phyloP scores from a whole-genome alignment of 371 early-diverging fungal species.

The Mucor sp. region DNA sequence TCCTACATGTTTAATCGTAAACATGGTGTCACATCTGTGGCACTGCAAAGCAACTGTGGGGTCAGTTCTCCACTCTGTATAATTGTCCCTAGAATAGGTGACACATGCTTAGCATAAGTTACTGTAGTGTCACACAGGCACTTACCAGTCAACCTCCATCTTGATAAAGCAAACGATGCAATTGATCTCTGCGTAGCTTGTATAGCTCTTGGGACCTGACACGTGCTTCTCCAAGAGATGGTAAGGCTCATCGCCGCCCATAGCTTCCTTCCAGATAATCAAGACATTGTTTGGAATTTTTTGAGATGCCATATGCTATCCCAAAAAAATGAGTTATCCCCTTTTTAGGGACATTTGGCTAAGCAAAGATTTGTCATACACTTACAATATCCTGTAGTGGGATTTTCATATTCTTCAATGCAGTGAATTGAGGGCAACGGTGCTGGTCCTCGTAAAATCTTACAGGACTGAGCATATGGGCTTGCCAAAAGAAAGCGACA shows the following conservation, averaged over 20 bases:
- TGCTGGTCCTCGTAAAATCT: conserved; percentile 16
- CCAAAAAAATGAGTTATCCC: not conserved
- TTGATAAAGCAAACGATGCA: not conserved
- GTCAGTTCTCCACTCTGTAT: conserved; percentile 14
- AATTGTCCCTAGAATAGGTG: conserved; percentile 3
- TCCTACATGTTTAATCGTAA: conserved; percentile 11
- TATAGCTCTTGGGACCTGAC: not conserved
- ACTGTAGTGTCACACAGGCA: not conserved
- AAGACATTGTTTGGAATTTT: not conserved
- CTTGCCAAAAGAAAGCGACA: conserved; percentile 25
- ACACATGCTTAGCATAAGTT: not conserved
- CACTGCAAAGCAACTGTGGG: conserved; percentile 7
- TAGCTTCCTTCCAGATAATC: not conserved
- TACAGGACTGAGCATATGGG: conserved; percentile 21
- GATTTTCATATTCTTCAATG: not conserved
- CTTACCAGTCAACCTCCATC: not conserved
- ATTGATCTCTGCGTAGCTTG: not conserved
- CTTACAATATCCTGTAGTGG: conserved; percentile 7
- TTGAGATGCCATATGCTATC: not conserved
- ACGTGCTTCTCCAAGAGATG: not conserved
- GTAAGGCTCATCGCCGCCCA: not conserved
- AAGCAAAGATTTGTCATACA: not conserved
- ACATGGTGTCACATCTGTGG: conserved; percentile 2
- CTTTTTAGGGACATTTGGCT: not conserved
- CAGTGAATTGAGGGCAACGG: not conserved